Evolutionary conservation across 768 basidiomycete species (phyloP).

Genomic region (Jaapia argillacea): DNA sequence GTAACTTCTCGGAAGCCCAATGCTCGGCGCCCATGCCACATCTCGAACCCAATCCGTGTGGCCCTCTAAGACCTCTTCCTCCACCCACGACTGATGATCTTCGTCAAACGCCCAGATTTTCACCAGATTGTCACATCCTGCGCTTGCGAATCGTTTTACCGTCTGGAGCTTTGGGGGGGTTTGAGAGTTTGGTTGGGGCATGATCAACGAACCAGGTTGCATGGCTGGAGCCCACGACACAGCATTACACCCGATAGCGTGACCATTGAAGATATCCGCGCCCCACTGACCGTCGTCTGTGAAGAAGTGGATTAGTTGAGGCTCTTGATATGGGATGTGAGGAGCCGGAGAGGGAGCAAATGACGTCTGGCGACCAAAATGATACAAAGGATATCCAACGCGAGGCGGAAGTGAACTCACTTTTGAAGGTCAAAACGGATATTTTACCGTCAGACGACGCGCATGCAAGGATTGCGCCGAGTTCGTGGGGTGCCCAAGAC

Average conservation of each 20-base stretch:
- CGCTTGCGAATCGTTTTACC: conserved; percentile 89
- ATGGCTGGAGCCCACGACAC: conserved; percentile 96
- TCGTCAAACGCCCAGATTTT: conserved; percentile 91
- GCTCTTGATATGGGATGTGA: background rate
- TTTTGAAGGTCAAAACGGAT: conserved; percentile 94
- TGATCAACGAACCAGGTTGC: conserved; percentile 76
- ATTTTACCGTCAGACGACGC: conserved; percentile 96
- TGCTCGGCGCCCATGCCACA: conserved; percentile 98
- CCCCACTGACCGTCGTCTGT: conserved; percentile 95
- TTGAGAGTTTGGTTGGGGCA: conserved; percentile 48
- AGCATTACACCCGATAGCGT: conserved; percentile 94
- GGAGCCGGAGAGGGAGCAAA: too few relatives aligned
- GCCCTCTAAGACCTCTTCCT: conserved; percentile 84
- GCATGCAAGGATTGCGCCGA: conserved; percentile 93
- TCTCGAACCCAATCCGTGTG: conserved; percentile 98
- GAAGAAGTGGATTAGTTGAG: conserved; percentile 2
- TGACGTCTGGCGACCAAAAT: too few relatives aligned
- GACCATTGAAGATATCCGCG: conserved; percentile 89
- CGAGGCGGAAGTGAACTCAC: too few relatives aligned
- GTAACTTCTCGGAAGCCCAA: conserved; percentile 89
- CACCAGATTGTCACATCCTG: conserved; percentile 93
- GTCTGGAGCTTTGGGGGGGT: conserved; percentile 26
- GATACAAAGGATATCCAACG: too few relatives aligned
- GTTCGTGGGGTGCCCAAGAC: conserved; percentile 98
- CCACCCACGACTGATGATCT: conserved; percentile 79